Evolutionary conservation across 2,329 filamentous ascomycete genomes (phyloP).

Genomic region (Parasarocladium wereldwijsianum): DNA sequence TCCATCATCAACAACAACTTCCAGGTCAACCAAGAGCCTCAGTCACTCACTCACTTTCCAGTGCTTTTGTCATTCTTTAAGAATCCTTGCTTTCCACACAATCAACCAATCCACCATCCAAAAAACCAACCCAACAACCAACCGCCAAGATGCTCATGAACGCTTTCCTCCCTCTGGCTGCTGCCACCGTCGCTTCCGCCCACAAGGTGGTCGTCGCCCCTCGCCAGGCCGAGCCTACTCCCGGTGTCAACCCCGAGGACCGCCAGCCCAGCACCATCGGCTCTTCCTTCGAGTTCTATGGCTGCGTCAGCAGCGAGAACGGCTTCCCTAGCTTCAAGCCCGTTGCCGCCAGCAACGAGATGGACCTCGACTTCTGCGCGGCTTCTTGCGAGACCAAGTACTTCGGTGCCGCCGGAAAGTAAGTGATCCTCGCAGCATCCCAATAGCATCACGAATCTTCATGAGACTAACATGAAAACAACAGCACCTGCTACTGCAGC

Average conservation of each 20-base stretch:
- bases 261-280: slow-evolving; percentile 7
- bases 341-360: slow-evolving; percentile 6
- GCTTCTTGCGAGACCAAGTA: slow-evolving; percentile 11
- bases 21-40: slow-evolving; percentile 5
- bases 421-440: slow-evolving; percentile 5
- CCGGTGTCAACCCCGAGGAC: slow-evolving; percentile 4
- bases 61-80: slow-evolving; percentile 3
- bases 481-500: slow-evolving; percentile 12
- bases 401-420: slow-evolving; percentile 13
- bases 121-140: not conserved
- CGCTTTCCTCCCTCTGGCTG: slow-evolving; percentile 3
- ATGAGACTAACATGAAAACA: not conserved
- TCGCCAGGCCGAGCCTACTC: slow-evolving; percentile 1
- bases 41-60: slow-evolving; percentile 4
- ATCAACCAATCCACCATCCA: too few species aligned
- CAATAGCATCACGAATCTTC: not conserved
- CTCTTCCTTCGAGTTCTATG: slow-evolving; percentile 11
- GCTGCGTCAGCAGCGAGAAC: slow-evolving; percentile 13
- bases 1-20: slow-evolving; percentile 5
- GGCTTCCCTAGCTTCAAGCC: slow-evolving; percentile 14
- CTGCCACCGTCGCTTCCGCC: slow-evolving; percentile 3
- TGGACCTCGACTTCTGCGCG: slow-evolving; percentile 13
- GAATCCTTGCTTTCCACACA: too few species aligned
- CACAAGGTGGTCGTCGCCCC: not conserved
- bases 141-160: slow-evolving; percentile 4